Evolutionary conservation across 2,329 filamentous ascomycete genomes (phyloP).

Genomic region (Phyllosticta citribraziliensis): DNA sequence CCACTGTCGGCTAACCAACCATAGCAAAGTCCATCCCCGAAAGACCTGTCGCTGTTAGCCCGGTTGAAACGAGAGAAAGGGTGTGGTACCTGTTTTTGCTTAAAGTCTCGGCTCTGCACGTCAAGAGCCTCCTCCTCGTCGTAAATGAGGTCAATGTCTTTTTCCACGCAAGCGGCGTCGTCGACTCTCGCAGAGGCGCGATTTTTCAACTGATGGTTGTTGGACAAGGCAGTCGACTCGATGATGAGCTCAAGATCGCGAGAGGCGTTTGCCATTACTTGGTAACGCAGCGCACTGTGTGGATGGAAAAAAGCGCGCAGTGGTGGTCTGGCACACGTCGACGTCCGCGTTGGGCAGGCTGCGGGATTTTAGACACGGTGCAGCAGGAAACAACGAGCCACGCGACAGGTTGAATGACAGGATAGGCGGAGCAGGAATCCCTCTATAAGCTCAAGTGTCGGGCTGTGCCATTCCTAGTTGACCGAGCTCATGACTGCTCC

Average conservation of each 20-base stretch:
- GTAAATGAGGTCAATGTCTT: slow-evolving; percentile 10
- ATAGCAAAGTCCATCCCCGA: slow-evolving; percentile 11
- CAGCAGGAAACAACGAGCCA: background rate
- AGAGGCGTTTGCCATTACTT: slow-evolving; percentile 7
- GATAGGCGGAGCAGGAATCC: background rate
- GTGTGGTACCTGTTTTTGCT: slow-evolving; percentile 11
- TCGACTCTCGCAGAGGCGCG: background rate
- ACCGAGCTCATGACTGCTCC: background rate
- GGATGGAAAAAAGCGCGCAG: slow-evolving; percentile 1
- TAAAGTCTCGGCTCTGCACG: slow-evolving; percentile 12
- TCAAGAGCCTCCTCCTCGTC: slow-evolving; percentile 11
- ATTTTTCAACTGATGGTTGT: slow-evolving; percentile 2
- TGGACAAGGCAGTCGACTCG: slow-evolving; percentile 1
- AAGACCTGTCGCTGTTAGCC: slow-evolving; percentile 8
- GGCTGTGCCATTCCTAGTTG: background rate
- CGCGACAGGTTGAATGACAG: background rate
- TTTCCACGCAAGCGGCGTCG: background rate
- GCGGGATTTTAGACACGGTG: background rate
- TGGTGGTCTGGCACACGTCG: background rate
- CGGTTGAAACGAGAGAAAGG: background rate
- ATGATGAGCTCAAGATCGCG: slow-evolving; percentile 2
- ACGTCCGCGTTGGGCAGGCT: background rate
- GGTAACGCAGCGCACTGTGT: background rate
- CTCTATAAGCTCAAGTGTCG: background rate
- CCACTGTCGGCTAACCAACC: slow-evolving; percentile 13